phyloP scores from a whole-genome alignment of 108 stramenopile genomes.

The Nannochloropsis salina region DNA sequence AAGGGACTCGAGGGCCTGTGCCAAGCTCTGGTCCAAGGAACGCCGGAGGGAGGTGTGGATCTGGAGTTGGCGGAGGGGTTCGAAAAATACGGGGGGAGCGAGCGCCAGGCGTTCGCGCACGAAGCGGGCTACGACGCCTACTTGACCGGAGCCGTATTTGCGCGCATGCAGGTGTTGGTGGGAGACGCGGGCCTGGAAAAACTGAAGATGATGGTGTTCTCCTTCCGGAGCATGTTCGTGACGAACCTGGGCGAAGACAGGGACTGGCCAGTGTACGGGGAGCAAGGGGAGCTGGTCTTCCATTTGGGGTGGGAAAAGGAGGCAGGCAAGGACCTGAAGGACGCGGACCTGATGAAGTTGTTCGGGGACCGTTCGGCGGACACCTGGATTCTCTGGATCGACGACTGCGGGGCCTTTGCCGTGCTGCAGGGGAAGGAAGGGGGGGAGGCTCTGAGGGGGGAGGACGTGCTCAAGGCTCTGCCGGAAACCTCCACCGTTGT shows the following conservation, averaged over 20 bases:
- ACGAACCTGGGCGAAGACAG: not conserved
- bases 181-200: not conserved
- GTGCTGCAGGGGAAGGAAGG: not conserved
- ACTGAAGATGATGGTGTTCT: not conserved
- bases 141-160: conserved; percentile 27
- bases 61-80: conserved; percentile 25
- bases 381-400: not conserved
- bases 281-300: not conserved
- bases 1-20: conserved; percentile 27
- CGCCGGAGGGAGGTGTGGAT: not conserved
- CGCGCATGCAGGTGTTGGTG: not conserved
- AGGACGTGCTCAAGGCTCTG: not conserved
- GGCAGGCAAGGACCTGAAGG: not conserved
- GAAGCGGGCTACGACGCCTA: conserved; percentile 40
- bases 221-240: conserved; percentile 3
- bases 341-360: not conserved
- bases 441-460: not conserved
- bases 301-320: conserved; percentile 15
- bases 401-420: not conserved
- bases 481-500: not conserved
- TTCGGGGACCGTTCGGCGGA: not conserved
- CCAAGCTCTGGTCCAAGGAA: conserved; percentile 2
- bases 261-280: not conserved
- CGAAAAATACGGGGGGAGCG: not conserved
- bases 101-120: conserved; percentile 28